phyloP scores from a whole-genome alignment of 2,329 filamentous ascomycete species.

The Sclerotiophoma versabilis region DNA sequence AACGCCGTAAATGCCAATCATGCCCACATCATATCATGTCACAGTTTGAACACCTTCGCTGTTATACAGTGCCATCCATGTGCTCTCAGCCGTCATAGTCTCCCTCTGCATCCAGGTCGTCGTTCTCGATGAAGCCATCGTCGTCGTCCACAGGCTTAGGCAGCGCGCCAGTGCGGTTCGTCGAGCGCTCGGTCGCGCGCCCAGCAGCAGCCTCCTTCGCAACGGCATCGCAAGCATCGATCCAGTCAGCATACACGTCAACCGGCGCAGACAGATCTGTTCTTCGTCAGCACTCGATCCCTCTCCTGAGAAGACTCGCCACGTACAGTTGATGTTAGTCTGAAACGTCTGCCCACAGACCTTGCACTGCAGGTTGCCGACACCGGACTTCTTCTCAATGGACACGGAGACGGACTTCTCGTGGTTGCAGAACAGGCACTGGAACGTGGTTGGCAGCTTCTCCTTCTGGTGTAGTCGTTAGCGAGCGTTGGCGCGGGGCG shows the following conservation, averaged over 20 bases:
- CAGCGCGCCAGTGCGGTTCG: slow-evolving; percentile 36
- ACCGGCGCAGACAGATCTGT: slow-evolving; percentile 87
- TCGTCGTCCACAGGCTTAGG: slow-evolving; percentile 40
- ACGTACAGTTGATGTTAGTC: slow-evolving; percentile 87
- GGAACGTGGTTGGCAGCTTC: slow-evolving; percentile 81
- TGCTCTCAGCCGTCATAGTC: slow-evolving; percentile 41
- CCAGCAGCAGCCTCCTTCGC: slow-evolving; percentile 65
- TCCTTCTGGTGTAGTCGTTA: slow-evolving; percentile 57
- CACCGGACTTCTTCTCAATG: slow-evolving; percentile 89
- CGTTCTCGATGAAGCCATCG: slow-evolving; percentile 49
- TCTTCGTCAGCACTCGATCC: slow-evolving; percentile 22
- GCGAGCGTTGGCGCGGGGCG: slow-evolving; percentile 1
- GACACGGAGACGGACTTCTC: slow-evolving; percentile 91
- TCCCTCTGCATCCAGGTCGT: slow-evolving; percentile 49
- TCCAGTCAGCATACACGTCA: slow-evolving; percentile 98
- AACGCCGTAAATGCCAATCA: slow-evolving; percentile 35
- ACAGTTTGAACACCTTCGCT: slow-evolving; percentile 23
- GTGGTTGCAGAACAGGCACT: slow-evolving; percentile 98
- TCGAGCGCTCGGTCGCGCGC: slow-evolving; percentile 36
- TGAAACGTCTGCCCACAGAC: slow-evolving; percentile 94
- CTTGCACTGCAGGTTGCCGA: slow-evolving; percentile 87
- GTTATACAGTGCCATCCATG: slow-evolving; percentile 18
- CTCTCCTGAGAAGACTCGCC: neutral
- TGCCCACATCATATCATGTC: slow-evolving; percentile 15
- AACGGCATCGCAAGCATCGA: slow-evolving; percentile 86